Conservation (phyloP, 1,284 basidiomycete species). For the Trichosporon sp. region DNA sequence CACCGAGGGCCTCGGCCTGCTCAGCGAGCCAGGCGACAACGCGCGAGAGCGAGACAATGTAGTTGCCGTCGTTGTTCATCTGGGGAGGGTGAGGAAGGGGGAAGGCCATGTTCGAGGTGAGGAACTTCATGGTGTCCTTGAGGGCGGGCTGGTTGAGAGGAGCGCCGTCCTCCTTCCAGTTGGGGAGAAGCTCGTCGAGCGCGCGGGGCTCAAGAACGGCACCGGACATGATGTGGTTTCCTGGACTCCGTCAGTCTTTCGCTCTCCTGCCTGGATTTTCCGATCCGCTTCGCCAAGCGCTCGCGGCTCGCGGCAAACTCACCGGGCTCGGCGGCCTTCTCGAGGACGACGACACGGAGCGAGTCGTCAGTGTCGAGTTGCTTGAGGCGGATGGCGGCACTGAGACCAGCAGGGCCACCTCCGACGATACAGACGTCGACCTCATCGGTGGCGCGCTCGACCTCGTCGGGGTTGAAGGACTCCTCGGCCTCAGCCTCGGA, state of each 20-base stretch:
- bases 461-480: conserved; percentile 43
- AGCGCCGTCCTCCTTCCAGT: conserved; percentile 65
- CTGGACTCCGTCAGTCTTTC: conserved; percentile 52
- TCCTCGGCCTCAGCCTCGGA: conserved; percentile 32
- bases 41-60: conserved; percentile 83
- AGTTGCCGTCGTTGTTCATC: conserved; percentile 93
- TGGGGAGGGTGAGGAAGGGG: conserved; percentile 96
- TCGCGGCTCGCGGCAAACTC: conserved; percentile 42
- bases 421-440: conserved; percentile 98
- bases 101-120: conserved; percentile 67
- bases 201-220: conserved; percentile 92
- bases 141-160: conserved; percentile 73
- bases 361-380: conserved; percentile 81
- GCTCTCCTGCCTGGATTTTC: neutral
- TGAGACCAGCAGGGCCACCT: conserved; percentile 88
- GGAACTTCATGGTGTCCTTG: conserved; percentile 79
- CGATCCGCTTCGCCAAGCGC: neutral
- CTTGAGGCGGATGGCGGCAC: conserved; percentile 93
- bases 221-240: conserved; percentile 91
- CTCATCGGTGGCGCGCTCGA: conserved; percentile 77
- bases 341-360: conserved; percentile 86
- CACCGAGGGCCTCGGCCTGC: conserved; percentile 78
- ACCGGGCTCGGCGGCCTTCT: conserved; percentile 93
- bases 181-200: conserved; percentile 83
- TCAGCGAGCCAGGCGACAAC: conserved; percentile 85